These are phyloP conservation scores for Grosmannia penicillata DNA, from an alignment of 2,329 filamentous ascomycete genomes.

Conservation along the genomic window DNA sequence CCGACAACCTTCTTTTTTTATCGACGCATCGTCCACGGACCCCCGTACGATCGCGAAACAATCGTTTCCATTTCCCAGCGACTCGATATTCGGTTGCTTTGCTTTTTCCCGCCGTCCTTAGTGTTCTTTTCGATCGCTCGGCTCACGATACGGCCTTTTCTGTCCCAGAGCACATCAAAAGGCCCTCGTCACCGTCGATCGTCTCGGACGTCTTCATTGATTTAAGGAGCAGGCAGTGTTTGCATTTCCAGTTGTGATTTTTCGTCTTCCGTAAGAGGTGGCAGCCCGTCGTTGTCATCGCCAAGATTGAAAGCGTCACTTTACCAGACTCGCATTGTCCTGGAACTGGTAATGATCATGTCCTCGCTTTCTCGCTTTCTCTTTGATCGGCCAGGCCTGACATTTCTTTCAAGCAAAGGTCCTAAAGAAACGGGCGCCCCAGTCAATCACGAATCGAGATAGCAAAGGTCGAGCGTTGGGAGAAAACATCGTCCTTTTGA, in stretches of 20 bases:
- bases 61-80: not conserved
- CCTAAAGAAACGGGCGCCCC: no score
- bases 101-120: not conserved
- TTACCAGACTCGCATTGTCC: no score
- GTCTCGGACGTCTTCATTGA: not conserved
- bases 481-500: not conserved
- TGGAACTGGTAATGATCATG: no score
- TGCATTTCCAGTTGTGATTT: not conserved
- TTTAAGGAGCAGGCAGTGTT: not conserved
- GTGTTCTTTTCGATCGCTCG: not conserved
- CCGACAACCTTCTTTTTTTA: not conserved
- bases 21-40: not conserved
- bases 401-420: no score
- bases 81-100: not conserved
- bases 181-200: no score
- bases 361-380: not conserved
- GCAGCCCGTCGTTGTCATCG: no score
- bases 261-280: slow-evolving; percentile 1
- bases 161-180: no score
- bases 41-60: not conserved
- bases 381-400: no score
- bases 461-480: not conserved
- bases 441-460: not conserved
- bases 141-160: not conserved
- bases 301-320: no score